A percentile compares a stretch with the other conserved stretches of the same genome.
Evolutionary conservation across 2,329 filamentous ascomycete genomes (phyloP).

Genomic region (Talaromyces amestolkiae): DNA sequence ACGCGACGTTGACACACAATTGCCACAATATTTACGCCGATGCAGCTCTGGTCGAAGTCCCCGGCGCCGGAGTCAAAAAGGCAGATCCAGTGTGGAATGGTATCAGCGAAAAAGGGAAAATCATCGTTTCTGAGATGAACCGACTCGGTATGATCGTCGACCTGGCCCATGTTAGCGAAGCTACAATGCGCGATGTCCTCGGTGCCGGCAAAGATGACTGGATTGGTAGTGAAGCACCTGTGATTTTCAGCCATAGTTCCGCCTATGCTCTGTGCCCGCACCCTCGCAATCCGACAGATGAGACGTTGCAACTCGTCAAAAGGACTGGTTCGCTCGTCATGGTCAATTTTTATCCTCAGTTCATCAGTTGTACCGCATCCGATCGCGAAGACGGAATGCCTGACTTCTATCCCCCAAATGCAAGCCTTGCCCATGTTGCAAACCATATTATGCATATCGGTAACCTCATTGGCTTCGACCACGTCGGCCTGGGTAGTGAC

Average conservation of each 20-base stretch:
- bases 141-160: conserved; percentile 92
- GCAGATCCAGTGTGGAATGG: conserved; percentile 53
- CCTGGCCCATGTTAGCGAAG: conserved; percentile 71
- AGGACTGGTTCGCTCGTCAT: conserved; percentile 74
- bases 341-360: conserved; percentile 83
- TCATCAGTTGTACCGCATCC: conserved; percentile 70
- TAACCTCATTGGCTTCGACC: conserved; percentile 75
- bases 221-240: conserved; percentile 72
- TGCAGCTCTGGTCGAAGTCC: conserved; percentile 60
- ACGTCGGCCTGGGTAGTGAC: conserved; percentile 86
- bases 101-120: conserved; percentile 66
- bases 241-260: conserved; percentile 88
- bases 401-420: conserved; percentile 63
- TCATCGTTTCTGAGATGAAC: conserved; percentile 85
- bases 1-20: conserved; percentile 87
- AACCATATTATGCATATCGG: conserved; percentile 82
- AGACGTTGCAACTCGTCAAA: conserved; percentile 75
- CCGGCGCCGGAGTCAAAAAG: conserved; percentile 38
- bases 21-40: conserved; percentile 90
- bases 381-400: conserved; percentile 64
- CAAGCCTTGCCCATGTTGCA: conserved; percentile 73
- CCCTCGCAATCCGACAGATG: conserved; percentile 84
- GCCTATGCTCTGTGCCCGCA: conserved; percentile 79
- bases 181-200: conserved; percentile 83
- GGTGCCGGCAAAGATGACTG: conserved; percentile 59